Conservation (phyloP, 2,329 filamentous ascomycete species). For the Aureobasidium pullulans region DNA sequence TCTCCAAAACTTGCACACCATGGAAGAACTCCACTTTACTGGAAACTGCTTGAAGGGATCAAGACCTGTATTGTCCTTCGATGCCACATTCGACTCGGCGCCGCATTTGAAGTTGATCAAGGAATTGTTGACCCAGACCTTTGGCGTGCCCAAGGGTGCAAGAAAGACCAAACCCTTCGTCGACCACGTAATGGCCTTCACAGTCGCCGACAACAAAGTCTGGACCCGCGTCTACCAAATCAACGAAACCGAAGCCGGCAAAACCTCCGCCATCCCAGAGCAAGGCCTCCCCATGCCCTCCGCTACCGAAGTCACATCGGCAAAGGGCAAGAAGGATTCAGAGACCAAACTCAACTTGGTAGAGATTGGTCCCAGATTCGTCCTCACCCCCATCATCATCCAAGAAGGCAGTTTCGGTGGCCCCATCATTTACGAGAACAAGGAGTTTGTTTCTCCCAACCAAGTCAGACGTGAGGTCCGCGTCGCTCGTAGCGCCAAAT, state of each 20-base stretch:
- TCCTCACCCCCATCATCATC: constrained; percentile 89
- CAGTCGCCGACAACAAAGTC: constrained; percentile 83
- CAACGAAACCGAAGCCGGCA: constrained; percentile 65
- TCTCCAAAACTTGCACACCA: constrained; percentile 74
- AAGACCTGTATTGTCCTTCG: constrained; percentile 84
- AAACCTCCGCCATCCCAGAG: constrained; percentile 28
- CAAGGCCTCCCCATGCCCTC: constrained; percentile 12
- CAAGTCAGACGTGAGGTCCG: constrained; percentile 79
- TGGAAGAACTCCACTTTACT: constrained; percentile 93
- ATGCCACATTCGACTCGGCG: constrained; percentile 63
- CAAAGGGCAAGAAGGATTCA: constrained; percentile 38
- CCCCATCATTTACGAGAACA: constrained; percentile 96
- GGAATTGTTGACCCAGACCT: constrained; percentile 82
- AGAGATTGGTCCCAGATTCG: constrained; percentile 89
- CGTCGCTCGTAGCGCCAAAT: constrained; percentile 65
- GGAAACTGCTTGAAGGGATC: constrained; percentile 96
- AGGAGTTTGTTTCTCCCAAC: constrained; percentile 94
- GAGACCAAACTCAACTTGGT: constrained; percentile 76
- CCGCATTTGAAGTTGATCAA: constrained; percentile 78
- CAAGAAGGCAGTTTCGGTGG: constrained; percentile 92
- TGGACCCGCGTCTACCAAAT: constrained; percentile 96
- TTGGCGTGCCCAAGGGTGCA: constrained; percentile 83
- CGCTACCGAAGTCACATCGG: constrained; percentile 22
- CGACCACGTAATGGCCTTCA: constrained; percentile 91
- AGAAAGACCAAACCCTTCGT: constrained; percentile 92